A percentile compares a stretch with the other conserved stretches of the same genome.
phyloP scores from a whole-genome alignment of 108 stramenopile genomes.

The Parietichytrium sp. region DNA sequence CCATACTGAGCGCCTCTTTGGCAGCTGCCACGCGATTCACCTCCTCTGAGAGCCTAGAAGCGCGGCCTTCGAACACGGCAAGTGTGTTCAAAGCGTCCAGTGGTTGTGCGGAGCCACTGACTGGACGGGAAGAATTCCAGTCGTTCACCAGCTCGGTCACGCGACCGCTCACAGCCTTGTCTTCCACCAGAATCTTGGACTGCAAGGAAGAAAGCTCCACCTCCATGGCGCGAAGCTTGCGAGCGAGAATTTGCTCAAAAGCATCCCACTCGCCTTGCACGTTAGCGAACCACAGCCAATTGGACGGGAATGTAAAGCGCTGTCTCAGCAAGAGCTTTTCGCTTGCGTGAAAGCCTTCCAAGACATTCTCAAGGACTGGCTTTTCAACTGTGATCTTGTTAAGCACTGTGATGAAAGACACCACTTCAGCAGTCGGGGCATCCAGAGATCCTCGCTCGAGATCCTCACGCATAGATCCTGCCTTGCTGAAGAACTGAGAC shows the following conservation, averaged over 20 bases:
- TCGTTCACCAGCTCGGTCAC: conserved; percentile 66
- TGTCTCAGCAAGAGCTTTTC: conserved; percentile 82
- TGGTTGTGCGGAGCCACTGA: conserved; percentile 74
- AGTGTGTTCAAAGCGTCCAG: conserved; percentile 78
- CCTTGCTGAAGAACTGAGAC: conserved; percentile 63
- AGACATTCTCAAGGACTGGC: conserved; percentile 63
- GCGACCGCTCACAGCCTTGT: conserved; percentile 74
- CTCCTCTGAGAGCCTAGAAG: conserved; percentile 74
- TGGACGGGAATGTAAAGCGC: conserved; percentile 76
- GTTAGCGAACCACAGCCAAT: conserved; percentile 83
- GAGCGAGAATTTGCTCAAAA: conserved; percentile 78
- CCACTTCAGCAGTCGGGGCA: conserved; percentile 79
- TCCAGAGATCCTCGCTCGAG: conserved; percentile 80
- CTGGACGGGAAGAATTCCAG: conserved; percentile 82
- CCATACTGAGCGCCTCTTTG: conserved; percentile 80
- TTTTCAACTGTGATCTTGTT: conserved; percentile 75
- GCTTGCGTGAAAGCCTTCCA: conserved; percentile 68
- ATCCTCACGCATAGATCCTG: conserved; percentile 67
- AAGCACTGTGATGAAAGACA: conserved; percentile 84
- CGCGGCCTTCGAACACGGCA: conserved; percentile 72
- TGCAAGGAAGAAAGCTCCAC: conserved; percentile 86
- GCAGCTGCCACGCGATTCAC: conserved; percentile 74
- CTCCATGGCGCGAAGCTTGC: conserved; percentile 78
- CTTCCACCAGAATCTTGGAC: conserved; percentile 82
- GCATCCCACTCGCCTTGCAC: conserved; percentile 78